Percentiles rank a stretch among this genome's conserved stretches.
Conservation (phyloP, 768 basidiomycete genomes). For the Podaxis sp. region DNA sequence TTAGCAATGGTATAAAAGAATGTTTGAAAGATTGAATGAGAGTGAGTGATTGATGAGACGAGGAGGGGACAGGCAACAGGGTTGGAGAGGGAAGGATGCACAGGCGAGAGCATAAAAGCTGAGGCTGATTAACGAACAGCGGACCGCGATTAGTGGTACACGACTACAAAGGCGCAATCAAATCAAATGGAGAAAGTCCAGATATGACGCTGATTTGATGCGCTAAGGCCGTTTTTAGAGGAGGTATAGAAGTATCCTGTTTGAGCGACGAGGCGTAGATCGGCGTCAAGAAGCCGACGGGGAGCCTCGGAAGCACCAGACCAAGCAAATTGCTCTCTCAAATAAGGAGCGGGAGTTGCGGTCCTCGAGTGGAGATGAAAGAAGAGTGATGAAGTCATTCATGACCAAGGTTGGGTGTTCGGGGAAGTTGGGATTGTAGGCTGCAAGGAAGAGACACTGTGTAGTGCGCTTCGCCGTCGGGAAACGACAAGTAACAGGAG, state of each 20-base stretch:
- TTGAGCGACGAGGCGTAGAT: background rate
- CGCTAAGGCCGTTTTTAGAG: background rate
- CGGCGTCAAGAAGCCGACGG: background rate
- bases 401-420: background rate
- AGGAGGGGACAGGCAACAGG: background rate
- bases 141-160: background rate
- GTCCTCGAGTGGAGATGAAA: background rate
- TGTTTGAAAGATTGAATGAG: background rate
- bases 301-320: background rate
- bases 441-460: background rate
- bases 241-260: background rate
- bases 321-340: background rate
- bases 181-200: background rate
- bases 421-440: background rate
- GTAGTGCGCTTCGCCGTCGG: background rate
- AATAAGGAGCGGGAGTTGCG: background rate
- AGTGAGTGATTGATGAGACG: background rate
- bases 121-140: background rate
- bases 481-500: background rate
- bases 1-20: background rate
- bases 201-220: constrained; percentile 1
- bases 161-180: background rate
- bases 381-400: background rate
- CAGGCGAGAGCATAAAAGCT: background rate
- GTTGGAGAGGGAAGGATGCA: background rate